Evolutionary conservation across 2,329 filamentous ascomycete genomes (phyloP).

Genomic region (Leptographium lundbergii): DNA sequence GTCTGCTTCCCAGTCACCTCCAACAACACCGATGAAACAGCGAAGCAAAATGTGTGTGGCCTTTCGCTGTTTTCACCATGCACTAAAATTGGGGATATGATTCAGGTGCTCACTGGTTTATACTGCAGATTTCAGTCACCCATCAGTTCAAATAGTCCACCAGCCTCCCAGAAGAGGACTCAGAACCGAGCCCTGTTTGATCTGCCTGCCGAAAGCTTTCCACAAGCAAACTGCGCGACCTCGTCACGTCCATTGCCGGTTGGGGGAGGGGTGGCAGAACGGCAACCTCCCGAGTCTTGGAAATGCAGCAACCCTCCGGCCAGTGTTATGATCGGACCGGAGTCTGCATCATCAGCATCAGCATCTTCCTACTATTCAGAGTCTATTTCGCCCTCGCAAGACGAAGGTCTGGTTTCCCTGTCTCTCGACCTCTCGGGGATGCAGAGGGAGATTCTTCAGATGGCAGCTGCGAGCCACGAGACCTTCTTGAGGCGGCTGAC

Average conservation of each 20-base stretch:
- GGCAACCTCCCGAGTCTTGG: slow-evolving; percentile 2
- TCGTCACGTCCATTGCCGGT: neutral
- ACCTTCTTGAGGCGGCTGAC: slow-evolving; percentile 42
- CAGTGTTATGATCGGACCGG: neutral
- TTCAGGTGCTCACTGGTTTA: neutral
- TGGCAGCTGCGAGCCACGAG: slow-evolving; percentile 39
- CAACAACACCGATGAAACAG: neutral
- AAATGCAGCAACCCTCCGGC: slow-evolving; percentile 1
- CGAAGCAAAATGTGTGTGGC: neutral
- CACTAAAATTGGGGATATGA: neutral
- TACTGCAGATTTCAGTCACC: neutral
- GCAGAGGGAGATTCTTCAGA: slow-evolving; percentile 40
- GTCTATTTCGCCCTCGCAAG: neutral
- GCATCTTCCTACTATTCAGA: neutral
- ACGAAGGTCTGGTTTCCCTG: slow-evolving; percentile 11
- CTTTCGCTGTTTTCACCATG: neutral
- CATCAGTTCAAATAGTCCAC: neutral
- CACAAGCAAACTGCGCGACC: neutral
- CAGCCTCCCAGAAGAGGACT: neutral
- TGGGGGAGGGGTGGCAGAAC: neutral
- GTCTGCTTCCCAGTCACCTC: neutral
- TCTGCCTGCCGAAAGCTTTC: neutral
- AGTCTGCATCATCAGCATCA: neutral
- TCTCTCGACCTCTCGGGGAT: slow-evolving; percentile 25
- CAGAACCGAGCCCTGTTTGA: neutral